phyloP scores from a whole-genome alignment of 2,329 filamentous ascomycete genomes.

The Fusarium gaditjirri region DNA sequence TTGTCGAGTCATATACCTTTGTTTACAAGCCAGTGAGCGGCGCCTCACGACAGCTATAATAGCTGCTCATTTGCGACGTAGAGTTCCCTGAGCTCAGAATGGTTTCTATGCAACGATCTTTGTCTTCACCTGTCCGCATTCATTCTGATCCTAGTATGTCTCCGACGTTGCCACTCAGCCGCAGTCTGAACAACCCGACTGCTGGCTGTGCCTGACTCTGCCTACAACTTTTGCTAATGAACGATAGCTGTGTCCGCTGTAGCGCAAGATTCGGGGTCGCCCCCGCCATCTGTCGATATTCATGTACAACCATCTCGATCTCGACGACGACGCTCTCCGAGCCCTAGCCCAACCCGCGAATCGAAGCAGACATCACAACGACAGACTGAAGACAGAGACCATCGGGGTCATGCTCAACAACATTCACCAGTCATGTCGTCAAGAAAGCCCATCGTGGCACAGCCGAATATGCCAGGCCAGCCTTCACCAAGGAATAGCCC shows the following conservation, averaged over 20 bases:
- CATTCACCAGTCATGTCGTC: constrained; percentile 52
- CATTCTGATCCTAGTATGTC: constrained; percentile 70
- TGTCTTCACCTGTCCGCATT: constrained; percentile 70
- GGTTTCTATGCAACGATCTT: constrained; percentile 71
- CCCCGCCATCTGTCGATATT: constrained; percentile 65
- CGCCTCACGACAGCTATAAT: constrained; percentile 45
- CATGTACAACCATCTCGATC: constrained; percentile 61
- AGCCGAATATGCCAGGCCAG: constrained; percentile 50
- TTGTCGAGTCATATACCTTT: constrained; percentile 18
- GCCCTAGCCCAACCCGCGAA: constrained; percentile 61
- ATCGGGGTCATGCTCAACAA: constrained; percentile 52
- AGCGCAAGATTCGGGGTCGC: constrained; percentile 59
- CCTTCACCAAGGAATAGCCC: constrained; percentile 45
- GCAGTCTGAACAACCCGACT: background rate
- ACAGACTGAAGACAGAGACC: constrained; percentile 57
- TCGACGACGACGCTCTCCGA: constrained; percentile 64
- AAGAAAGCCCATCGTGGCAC: constrained; percentile 62
- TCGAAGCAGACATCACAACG: constrained; percentile 56
- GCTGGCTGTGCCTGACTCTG: constrained; percentile 16
- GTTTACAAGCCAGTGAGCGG: constrained; percentile 39
- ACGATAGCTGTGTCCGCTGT: constrained; percentile 48
- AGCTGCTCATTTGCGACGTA: constrained; percentile 50
- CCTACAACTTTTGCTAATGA: constrained; percentile 44
- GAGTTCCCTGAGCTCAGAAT: constrained; percentile 60
- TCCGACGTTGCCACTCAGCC: constrained; percentile 25